These are phyloP conservation scores for Tagetes erecta DNA, from an alignment of 129 eudicot genomes.

Conservation along the genomic window DNA sequence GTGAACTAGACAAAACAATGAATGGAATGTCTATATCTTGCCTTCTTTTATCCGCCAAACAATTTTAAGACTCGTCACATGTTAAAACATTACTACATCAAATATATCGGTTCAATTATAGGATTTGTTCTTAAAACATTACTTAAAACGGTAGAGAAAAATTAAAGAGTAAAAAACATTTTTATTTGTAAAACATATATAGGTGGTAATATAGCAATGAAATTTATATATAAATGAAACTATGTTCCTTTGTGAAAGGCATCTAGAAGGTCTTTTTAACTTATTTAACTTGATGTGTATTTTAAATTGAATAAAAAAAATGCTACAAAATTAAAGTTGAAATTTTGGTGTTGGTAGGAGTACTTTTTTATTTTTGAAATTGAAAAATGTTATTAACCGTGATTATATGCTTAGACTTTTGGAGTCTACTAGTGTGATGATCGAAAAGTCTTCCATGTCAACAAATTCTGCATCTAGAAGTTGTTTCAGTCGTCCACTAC, in stretches of 20 bases:
- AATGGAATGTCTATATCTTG: too few relatives aligned
- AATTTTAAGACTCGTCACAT: too few relatives aligned
- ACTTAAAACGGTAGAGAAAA: too few relatives aligned
- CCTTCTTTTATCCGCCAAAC: too few relatives aligned
- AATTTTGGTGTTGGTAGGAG: constrained; percentile 2
- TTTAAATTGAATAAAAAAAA: background rate
- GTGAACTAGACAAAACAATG: too few relatives aligned
- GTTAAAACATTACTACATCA: too few relatives aligned
- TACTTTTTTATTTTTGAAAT: constrained; percentile 3
- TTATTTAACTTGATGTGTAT: background rate
- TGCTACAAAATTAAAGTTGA: background rate
- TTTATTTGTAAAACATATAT: too few relatives aligned
- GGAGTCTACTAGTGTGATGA: background rate
- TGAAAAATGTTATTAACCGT: background rate
- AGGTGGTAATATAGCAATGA: background rate
- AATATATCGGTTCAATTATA: too few relatives aligned
- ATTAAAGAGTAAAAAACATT: too few relatives aligned
- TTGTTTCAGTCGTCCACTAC: constrained; percentile 5
- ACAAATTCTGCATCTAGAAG: background rate
- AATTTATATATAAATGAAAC: background rate
- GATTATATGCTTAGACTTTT: background rate
- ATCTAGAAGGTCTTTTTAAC: background rate
- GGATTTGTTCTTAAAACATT: too few relatives aligned
- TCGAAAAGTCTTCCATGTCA: constrained; percentile 6
- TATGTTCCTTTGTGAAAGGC: background rate